phyloP scores from a whole-genome alignment of 495 filamentous ascomycete genomes.

The Thozetella sp. region DNA sequence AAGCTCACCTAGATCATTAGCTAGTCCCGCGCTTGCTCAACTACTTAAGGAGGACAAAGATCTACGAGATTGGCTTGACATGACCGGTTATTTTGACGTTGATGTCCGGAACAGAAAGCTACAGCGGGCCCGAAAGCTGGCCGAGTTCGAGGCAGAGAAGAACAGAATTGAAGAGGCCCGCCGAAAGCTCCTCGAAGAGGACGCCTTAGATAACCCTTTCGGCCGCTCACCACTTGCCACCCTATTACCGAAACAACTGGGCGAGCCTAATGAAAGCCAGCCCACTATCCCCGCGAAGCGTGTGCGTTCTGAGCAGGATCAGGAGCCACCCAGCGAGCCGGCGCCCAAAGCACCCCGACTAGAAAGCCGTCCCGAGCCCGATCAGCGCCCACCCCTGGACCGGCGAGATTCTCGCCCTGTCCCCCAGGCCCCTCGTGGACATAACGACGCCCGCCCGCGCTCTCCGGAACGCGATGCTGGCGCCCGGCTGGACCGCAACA shows the following conservation, averaged over 20 bases:
- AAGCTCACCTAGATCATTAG: neutral
- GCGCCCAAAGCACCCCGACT: neutral
- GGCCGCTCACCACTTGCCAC: constrained; percentile 6
- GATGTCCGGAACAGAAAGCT: constrained; percentile 48
- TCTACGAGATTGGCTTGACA: constrained; percentile 60
- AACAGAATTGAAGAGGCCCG: constrained; percentile 34
- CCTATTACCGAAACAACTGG: constrained; percentile 10
- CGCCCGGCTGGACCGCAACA: neutral
- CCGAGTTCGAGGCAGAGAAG: constrained; percentile 41
- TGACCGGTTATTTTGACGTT: constrained; percentile 60
- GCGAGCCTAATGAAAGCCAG: constrained; percentile 14
- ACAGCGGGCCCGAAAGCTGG: constrained; percentile 40
- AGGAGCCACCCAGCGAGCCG: neutral
- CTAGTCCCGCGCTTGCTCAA: constrained; percentile 16
- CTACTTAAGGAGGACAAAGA: constrained; percentile 37
- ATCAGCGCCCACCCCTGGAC: neutral
- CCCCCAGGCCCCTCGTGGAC: too few relatives aligned
- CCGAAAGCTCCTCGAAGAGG: constrained; percentile 28
- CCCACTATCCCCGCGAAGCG: constrained; percentile 4
- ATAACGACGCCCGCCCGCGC: too few relatives aligned
- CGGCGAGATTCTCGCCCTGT: too few relatives aligned
- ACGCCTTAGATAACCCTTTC: constrained; percentile 19
- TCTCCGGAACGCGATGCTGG: neutral
- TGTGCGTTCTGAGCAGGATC: neutral
- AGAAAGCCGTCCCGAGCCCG: neutral